Evolutionary conservation across 2,329 filamentous ascomycete species (phyloP), one percentile per base, ranked within the genome.

Genomic region (Ceratocystis albifundus): DNA sequence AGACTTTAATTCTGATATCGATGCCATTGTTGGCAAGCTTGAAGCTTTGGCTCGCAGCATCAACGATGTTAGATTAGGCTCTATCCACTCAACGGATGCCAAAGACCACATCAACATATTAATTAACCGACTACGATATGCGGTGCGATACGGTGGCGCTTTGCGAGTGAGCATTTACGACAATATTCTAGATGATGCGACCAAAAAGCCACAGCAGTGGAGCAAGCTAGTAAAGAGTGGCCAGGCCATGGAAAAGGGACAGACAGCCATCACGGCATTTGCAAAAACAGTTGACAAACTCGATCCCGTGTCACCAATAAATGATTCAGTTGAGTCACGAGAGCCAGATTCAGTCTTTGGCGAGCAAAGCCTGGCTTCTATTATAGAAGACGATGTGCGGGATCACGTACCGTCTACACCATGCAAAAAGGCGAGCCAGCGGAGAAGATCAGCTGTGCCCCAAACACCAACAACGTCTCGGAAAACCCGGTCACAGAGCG

Each of bases 81-180:
- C 88, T 71, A 79, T 94, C 67, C 81, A 82, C 17, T 82, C 88
- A 36, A 88, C 89, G 36, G 85, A 95, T 72, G 85, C 88, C 12
- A 96, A 96, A 75, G 85, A 85, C 65, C 80, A 82, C 10, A 79
- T 96, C 48, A 88, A 95, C 71, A 81, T 85, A 67, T 77, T 96
- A n/a, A 82, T 86, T 67, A 85, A 88, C 71, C 84, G 92, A 66
- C 78, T 96, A 15, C 76, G 85, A 61, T 85, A 88, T 72, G 82
- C 84, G 2, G 86, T 93, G 61, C 81, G 90, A 62, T 88, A 88
- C 10, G 82, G 81, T 70, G 80, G 78, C 59, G 80, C 77, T 62
- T 78, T 78, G 10, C 84, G 80, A 71, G 78, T 77, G 67, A 80
- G 77, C 69, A 78, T 84, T 3, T 84, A 81, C 69, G 79, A 80